Conservation (phyloP, 2,329 filamentous ascomycete genomes). For the Rhynchosporium agropyri region DNA sequence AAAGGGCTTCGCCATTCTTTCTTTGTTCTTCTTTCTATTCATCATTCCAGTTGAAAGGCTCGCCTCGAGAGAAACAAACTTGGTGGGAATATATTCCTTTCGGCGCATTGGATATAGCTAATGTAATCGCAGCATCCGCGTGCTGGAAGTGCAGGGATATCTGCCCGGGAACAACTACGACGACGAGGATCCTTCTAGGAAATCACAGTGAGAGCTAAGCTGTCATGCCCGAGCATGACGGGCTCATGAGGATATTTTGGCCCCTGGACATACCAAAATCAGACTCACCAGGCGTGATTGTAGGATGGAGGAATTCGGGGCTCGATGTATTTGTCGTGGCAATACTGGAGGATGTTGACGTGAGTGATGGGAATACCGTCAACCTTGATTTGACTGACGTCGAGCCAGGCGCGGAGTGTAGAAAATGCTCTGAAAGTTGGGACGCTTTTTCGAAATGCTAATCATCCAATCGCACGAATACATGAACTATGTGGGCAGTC, state of each 20-base stretch:
- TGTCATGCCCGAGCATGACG: conserved; percentile 76
- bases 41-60: conserved; percentile 83
- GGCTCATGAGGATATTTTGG: conserved; percentile 98
- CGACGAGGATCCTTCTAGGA: conserved; percentile 89
- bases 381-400: conserved; percentile 34
- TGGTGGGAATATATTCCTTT: conserved; percentile 60
- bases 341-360: conserved; percentile 88
- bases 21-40: conserved; percentile 80
- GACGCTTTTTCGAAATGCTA: conserved; percentile 79
- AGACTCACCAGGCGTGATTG: conserved; percentile 77
- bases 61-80: conserved; percentile 74
- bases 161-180: conserved; percentile 91
- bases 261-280: conserved; percentile 80
- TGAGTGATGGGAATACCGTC: conserved; percentile 48
- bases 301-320: conserved; percentile 94
- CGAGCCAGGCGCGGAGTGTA: conserved; percentile 60
- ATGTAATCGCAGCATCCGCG: conserved; percentile 71
- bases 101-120: conserved; percentile 26
- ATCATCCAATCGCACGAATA: conserved; percentile 77
- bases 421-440: conserved; percentile 85
- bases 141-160: conserved; percentile 76
- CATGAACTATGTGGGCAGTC: conserved; percentile 82
- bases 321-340: conserved; percentile 89
- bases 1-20: conserved; percentile 82
- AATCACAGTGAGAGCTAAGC: conserved; percentile 30